These are phyloP conservation scores for Raffaelea deltoideospora DNA, from an alignment of 2,329 filamentous ascomycete species.

Conservation along the genomic window DNA sequence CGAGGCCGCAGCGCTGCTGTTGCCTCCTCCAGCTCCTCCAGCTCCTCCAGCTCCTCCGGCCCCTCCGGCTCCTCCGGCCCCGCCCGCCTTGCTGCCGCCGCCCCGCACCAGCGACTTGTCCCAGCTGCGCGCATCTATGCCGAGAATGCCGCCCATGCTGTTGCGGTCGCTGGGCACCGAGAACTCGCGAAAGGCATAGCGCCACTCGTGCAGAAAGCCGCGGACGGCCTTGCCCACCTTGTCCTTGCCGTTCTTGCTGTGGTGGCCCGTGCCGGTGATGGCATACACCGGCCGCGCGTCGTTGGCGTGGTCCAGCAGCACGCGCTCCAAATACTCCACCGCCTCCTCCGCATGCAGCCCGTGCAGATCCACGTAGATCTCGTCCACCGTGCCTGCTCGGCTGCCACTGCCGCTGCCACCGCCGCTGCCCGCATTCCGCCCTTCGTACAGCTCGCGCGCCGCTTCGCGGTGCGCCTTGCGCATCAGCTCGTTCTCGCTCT, in stretches of 20 bases:
- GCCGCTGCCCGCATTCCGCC: conserved; percentile 61
- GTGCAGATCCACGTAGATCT: conserved; percentile 91
- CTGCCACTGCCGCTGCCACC: too few relatives aligned
- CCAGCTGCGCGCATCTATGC: conserved; percentile 52
- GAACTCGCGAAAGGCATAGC: conserved; percentile 91
- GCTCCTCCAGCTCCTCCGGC: not conserved
- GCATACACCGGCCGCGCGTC: conserved; percentile 72
- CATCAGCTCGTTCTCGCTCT: conserved; percentile 96
- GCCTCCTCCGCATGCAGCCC: conserved; percentile 98
- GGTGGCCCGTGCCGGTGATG: conserved; percentile 91
- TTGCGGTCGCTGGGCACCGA: conserved; percentile 86
- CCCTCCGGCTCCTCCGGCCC: not conserved
- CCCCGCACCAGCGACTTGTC: conserved; percentile 40
- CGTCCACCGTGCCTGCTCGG: too few relatives aligned
- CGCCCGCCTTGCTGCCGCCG: conserved; percentile 15
- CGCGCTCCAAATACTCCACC: conserved; percentile 80
- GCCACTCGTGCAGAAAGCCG: conserved; percentile 85
- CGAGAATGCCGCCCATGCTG: conserved; percentile 62
- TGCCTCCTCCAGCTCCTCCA: not conserved
- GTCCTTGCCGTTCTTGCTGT: conserved; percentile 97
- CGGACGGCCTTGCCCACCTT: conserved; percentile 93
- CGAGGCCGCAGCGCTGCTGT: conserved; percentile 12
- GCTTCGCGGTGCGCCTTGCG: conserved; percentile 91
- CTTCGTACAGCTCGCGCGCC: conserved; percentile 80
- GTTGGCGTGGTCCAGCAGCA: conserved; percentile 67